phyloP scores from a whole-genome alignment of 495 filamentous ascomycete genomes.

The Talaromyces liani region DNA sequence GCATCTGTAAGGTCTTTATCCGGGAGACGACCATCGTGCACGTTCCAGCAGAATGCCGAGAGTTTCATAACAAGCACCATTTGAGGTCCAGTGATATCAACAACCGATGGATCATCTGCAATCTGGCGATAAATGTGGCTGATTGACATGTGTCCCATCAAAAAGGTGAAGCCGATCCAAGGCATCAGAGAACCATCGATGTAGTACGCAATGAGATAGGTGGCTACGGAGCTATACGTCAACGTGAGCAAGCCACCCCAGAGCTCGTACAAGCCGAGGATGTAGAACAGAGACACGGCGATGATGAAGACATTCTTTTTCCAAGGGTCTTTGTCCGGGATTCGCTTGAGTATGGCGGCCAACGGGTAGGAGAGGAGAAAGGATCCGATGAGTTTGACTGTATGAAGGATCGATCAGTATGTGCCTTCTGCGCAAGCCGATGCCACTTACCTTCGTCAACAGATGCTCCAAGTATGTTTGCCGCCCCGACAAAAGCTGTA shows the following conservation, averaged over 20 bases:
- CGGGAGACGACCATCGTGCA: constrained; percentile 79
- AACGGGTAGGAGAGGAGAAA: constrained; percentile 93
- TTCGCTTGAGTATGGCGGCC: constrained; percentile 78
- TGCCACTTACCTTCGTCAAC: constrained; percentile 70
- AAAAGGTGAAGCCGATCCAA: constrained; percentile 89
- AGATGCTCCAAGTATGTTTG: constrained; percentile 62
- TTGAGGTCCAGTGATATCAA: constrained; percentile 94
- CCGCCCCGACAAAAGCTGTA: constrained; percentile 66
- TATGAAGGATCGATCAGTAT: constrained; percentile 14
- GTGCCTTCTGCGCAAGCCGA: background rate
- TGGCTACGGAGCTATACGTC: constrained; percentile 65
- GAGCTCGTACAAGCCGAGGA: constrained; percentile 90
- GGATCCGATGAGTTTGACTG: constrained; percentile 89
- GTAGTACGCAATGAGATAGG: constrained; percentile 78
- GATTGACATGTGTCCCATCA: constrained; percentile 93
- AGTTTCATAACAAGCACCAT: constrained; percentile 99
- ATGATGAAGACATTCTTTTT: constrained; percentile 90
- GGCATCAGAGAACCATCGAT: constrained; percentile 94
- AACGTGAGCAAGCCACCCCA: constrained; percentile 82
- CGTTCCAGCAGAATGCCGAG: constrained; percentile 95
- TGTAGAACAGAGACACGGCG: constrained; percentile 74
- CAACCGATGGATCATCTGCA: constrained; percentile 47
- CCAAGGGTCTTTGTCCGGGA: constrained; percentile 77
- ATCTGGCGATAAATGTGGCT: constrained; percentile 81
- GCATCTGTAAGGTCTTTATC: constrained; percentile 73